Evolutionary conservation across 257 asterid genomes (phyloP), one percentile per base, ranked within the genome.

Genomic region (Nicotiana noctiflora): DNA sequence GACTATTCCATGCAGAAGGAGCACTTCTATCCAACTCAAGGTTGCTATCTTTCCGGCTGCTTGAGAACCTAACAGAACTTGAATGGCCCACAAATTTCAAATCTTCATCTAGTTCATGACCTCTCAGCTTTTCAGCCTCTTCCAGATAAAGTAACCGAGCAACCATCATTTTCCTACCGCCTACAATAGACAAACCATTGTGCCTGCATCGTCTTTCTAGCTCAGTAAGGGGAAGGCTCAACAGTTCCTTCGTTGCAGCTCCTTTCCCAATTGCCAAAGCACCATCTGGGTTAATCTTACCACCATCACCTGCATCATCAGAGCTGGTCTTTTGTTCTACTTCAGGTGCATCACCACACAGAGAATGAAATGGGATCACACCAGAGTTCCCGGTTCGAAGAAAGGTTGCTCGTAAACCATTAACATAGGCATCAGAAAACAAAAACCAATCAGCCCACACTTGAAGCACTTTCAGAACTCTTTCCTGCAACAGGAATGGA

Each of bases 391-490:
- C 94, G 21, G 95, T 88, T 64, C 98, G 93, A 81, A 94, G 92
- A 85, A 94, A 94, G 79, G 98, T 94, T 77, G 98, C 97, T 83
- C 98, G 90, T 84, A 94, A 84, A 31, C 98, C 98, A 89, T 92
- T 94, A 62, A 94, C 96, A 80, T 92, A 94, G 55, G 97, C 96
- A 86, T 94, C 98, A 66, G 97, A 92, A 80, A 94, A 94, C 80
- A 94, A 88, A 88, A 94, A 94, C 98, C 98, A 92, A 84, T 94
- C 98, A 27, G 97, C 91, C 98, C 98, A 94, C 34, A 92, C 98
- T 88, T 94, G 98, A 90, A 94, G 94, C 81, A 94, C 97, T 90
- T 92, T 94, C 31, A 91, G 79, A 80, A 94, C 97, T 64, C 98
- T 91, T 83, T 94, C 98, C 98, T 94, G 88, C 53, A 84, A 81